Evolutionary conservation across 179 eudicot genomes (phyloP), one percentile per base, ranked within the genome.

Genomic region (Heliamphora pulchella): DNA sequence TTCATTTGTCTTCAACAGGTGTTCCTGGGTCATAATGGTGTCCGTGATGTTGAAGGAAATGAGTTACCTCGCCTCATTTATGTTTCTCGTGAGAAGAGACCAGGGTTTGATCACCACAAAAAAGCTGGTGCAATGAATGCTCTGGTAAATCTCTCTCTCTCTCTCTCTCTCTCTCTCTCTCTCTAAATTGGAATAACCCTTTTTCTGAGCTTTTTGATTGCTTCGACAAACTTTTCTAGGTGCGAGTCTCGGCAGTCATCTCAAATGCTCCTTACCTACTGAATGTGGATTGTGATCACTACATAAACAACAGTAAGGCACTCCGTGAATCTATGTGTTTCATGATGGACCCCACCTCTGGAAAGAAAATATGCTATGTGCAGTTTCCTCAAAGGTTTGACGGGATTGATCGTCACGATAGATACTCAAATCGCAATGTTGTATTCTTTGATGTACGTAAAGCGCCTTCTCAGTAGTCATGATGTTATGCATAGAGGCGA

Each of bases 261-360:
- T 88, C 95, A 41, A 91, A 91, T 77, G 95, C 95, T 31, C 95
- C 95, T 53, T 91, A 90, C 83, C 76, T 91, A 31, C 87, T 91
- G 76, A 91, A 91, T 41, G 95, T 91, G 4, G 95, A 91, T 86
- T 91, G 95, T 85, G 95, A 91, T 88, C 94, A 91, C 84, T 91
- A 91, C 81, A 91, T 91, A 64, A 91, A 91, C 87, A 91, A 91
- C 82, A 86, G 94, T 79, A 91, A 89, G 82, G 94, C 94, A 55
- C 90, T 91, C 3, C 89, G 94, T 2, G 94, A 91, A 85, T 83
- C 94, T 81, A 91, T 91, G 94, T 91, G 94, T 74, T 91, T 91
- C 85, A 78, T 91, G 86, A 91, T 91, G 95, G 95, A 91, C 80
- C 95, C 95, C 51, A 91, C 89, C 13, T 91, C 93, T 8, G 95